Base-by-base conservation (phyloP, 2,329 filamentous ascomycete genomes). In the Aspergillus sp. region DNA sequence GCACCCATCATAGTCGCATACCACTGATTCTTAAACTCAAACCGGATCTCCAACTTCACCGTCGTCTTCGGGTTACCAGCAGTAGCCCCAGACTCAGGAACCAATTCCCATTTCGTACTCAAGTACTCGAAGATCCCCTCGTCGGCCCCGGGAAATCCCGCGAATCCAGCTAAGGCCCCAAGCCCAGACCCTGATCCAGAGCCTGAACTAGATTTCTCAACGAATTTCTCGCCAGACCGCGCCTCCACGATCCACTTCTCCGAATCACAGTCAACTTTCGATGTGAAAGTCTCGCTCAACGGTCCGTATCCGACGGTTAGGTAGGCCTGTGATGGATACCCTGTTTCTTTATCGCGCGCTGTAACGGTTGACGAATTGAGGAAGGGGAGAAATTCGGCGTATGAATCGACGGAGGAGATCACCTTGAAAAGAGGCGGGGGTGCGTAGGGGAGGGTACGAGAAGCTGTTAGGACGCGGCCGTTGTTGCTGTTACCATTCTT, bases 321-420 rank as follows among this genome's bases (percentile, higher is more conserved):
- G 68, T 89, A 87, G 13, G 91, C 95, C 61, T 88, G 83, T 27
- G 86, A 83, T 0, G 95, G 95, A 55, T 76, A 75, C 2, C 76
- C 70, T 24, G 72, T 79, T 67, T 46, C 59, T 5, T 59, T 76
- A 6, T 90, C 88, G 83, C 89, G 91, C 58, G 82, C 80, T 1
- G 91, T 96, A 41, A 98, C 91, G 60, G 81, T 83, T 39, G 90
- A 93, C 46, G 80, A 81, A 44, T 85, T 83, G 77, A 93, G 96
- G 83, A 96, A 97, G 11, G 95, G 95, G n/a, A 99, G 85, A 81
- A 98, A 99, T 64, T 80, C 74, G 39, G 83, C 80, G 83, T 99
- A 99, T 62, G 86, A 86, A 74, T 91, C 85, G 63, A 99, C 87
- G 75, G 97, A 91, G 77, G 92, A 87, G 73, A 99, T 93, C 54